Evolutionary conservation across 768 basidiomycete genomes (phyloP), one percentile per base, ranked within the genome.

Genomic region (Mycena indigotica): DNA sequence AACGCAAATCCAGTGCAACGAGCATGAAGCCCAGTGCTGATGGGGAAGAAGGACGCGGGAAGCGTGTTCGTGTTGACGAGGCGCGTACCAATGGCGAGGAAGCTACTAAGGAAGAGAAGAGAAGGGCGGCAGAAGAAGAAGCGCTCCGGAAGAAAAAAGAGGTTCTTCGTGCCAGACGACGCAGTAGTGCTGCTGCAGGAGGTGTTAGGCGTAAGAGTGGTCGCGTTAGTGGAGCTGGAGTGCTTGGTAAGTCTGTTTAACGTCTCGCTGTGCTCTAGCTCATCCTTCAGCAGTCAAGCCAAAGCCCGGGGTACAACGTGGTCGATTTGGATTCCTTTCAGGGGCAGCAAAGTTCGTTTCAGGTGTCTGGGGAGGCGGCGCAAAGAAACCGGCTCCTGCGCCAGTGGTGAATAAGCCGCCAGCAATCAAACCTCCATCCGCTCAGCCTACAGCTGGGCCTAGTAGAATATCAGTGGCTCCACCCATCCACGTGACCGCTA

Each of bases 271-370:
- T 62, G 46, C 5, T 53, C 53, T 15, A 49, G 51, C 35, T 50
- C 57, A 30, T 35, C 50, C 57, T 23, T 52, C 44, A 52, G 17
- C 46, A 77, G 76, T 66, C 19, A 77, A 78, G 73, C 73, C 73
- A 3, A 75, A 75, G 65, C 68, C 71, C 4, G 83, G 83, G 62
- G 73, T 83, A 1, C 76, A 84, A 3, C 81, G 60, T 5, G 56
- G 57, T 5, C 48, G 84, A 32, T 84, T 89, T 56, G 90, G 88
- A 1, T 89, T 92, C 74, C 70, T 92, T 5, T 79, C 85, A 21
- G 85, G 80, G 17, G 85, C 90, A 6, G 91, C 89, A 68, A 81
- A 83, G 0, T 73, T 91, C 3, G 89, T 91, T 3, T 77, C 80
- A 64, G 88, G 81, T 61, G 88, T 92, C 1, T 91, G 88, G 88